A percentile compares a stretch with the other conserved stretches of the same genome.
These are phyloP conservation scores for Meripilus lineatus DNA, from an alignment of 1,284 basidiomycete genomes.

Conservation along the genomic window DNA sequence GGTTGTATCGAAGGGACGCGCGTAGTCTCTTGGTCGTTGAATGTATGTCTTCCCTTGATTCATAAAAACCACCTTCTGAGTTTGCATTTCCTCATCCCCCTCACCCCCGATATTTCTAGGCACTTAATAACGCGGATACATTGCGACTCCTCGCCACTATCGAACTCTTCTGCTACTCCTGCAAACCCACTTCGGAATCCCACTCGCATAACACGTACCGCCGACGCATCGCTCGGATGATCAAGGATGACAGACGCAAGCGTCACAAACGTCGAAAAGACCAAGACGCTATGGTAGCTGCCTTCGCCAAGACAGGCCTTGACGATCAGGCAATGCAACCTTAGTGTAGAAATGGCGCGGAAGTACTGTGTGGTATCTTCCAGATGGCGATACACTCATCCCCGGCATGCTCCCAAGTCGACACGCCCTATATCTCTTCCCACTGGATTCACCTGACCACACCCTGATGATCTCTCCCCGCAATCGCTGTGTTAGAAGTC, in stretches of 20 bases:
- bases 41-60: conserved; percentile 39
- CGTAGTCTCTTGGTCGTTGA: conserved; percentile 81
- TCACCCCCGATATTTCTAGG: conserved; percentile 37
- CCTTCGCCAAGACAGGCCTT: conserved; percentile 61
- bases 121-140: conserved; percentile 74
- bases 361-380: neutral
- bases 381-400: neutral
- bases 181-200: conserved; percentile 62
- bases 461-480: too few species aligned
- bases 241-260: conserved; percentile 75
- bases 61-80: conserved; percentile 1
- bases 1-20: conserved; percentile 65
- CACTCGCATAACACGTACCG: conserved; percentile 55
- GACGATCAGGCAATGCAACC: conserved; percentile 22
- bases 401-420: neutral
- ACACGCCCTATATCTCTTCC: too few species aligned
- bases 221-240: conserved; percentile 66
- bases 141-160: conserved; percentile 73
- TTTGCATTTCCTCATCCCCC: too few species aligned
- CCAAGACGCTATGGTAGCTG: conserved; percentile 72
- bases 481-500: too few species aligned
- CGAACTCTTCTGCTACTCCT: conserved; percentile 73
- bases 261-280: conserved; percentile 76
- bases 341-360: neutral
- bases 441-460: too few species aligned